Base-by-base conservation (phyloP, 2,329 filamentous ascomycete genomes). In the Nothopassalora personata region DNA sequence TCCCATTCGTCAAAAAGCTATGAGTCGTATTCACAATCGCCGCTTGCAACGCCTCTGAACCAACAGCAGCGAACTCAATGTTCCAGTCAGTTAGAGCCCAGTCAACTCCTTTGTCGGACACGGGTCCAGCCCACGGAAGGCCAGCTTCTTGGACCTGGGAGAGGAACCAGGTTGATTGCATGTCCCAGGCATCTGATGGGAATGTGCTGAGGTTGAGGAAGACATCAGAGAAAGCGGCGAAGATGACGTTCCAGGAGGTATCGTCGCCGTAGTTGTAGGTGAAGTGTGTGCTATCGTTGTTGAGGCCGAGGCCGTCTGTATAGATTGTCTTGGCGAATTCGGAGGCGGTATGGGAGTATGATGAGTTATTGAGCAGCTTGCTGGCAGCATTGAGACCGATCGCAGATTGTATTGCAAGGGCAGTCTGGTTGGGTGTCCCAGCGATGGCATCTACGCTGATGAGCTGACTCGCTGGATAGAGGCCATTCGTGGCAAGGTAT, bases 401-500 rank as follows among this genome's bases (percentile, higher is more conserved):
- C 4, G 61, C 56, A 9, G 62, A 63, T 53, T 68, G 66, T 6
- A 68, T 64, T 1, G 65, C 66, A 13, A 68, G 72, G 33, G 73
- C 75, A 5, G 77, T 76, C 48, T 79, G 65, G 19, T 75, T 75
- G 8, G 81, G 74, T 59, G 83, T 80, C 11, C 75, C 73, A 3
- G 79, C 70, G 77, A 84, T 84, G 30, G 81, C 81, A 65, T 80
- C 75, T 52, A 84, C 79, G 31, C 80, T 81, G 62, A 83, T 81
- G 56, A 84, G 76, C 63, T 86, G 83, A 49, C 79, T 76, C 1
- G 76, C 75, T 1, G 82, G 82, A 56, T 81, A 78, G 6, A 85
- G 73, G 6, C 80, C 77, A 62, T 81, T 79, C 6, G 77, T 67
- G 1, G 81, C 73, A 9, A 85, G 74, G 66, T 81, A 85, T 8